Evolutionary conservation across 129 eudicot species (phyloP).

Genomic region (Pulicaria dysenterica): DNA sequence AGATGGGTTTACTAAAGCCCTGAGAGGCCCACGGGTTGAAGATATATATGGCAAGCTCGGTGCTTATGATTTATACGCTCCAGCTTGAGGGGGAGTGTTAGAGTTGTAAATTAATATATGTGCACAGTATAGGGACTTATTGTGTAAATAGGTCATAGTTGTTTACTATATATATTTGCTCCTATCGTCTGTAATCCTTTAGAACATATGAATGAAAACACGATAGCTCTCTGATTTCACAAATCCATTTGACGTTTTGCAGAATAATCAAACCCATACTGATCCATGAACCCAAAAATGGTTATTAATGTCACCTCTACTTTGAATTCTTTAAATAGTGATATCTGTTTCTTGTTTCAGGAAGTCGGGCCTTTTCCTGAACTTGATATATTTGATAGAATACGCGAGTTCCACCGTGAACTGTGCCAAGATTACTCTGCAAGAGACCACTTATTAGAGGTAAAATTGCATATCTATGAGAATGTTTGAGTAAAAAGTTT

Average conservation of each 20-base stretch:
- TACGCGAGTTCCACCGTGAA: constrained; percentile 61
- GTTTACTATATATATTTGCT: too few relatives aligned
- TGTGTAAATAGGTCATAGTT: too few relatives aligned
- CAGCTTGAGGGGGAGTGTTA: too few relatives aligned
- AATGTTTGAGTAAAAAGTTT: background rate
- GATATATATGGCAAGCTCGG: too few relatives aligned
- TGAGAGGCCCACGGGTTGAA: too few relatives aligned
- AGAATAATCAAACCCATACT: background rate
- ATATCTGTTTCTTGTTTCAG: constrained; percentile 41
- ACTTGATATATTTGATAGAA: constrained; percentile 52
- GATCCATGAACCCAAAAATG: background rate
- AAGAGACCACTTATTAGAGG: constrained; percentile 81
- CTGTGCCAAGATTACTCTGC: constrained; percentile 70
- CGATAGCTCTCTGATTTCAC: too few relatives aligned
- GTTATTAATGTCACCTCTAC: background rate
- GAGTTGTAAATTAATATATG: too few relatives aligned
- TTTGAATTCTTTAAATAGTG: background rate
- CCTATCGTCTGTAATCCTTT: too few relatives aligned
- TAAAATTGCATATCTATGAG: constrained; percentile 23
- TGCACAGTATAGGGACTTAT: too few relatives aligned
- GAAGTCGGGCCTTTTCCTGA: constrained; percentile 88
- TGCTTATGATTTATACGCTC: too few relatives aligned
- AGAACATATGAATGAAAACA: too few relatives aligned
- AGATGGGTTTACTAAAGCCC: too few relatives aligned
- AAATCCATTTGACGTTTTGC: background rate